These are phyloP conservation scores for Phytophthora ohioensis DNA, from an alignment of 352 stramenopile species.

Conservation along the genomic window DNA sequence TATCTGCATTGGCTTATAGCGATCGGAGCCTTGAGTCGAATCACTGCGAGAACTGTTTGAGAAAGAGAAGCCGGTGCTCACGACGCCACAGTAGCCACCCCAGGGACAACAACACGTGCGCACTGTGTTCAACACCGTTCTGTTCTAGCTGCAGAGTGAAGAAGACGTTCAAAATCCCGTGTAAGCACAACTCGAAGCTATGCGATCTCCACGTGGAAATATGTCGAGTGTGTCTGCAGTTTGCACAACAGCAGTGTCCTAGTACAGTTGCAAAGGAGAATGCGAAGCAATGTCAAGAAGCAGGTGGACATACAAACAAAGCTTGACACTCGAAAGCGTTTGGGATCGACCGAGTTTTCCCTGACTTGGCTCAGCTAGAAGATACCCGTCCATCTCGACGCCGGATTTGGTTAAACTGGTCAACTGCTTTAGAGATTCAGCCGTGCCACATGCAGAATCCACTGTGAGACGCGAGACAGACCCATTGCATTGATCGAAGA, in stretches of 20 bases:
- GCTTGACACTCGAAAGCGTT: slow-evolving; percentile 4
- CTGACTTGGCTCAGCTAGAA: neutral
- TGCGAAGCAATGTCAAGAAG: neutral
- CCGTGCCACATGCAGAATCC: no score
- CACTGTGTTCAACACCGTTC: slow-evolving; percentile 11
- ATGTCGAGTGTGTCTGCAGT: slow-evolving; percentile 9
- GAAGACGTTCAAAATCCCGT: slow-evolving; percentile 8
- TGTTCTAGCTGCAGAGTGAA: slow-evolving; percentile 17
- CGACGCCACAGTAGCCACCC: slow-evolving; percentile 9
- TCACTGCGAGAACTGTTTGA: slow-evolving; percentile 9
- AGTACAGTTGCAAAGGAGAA: slow-evolving; percentile 4
- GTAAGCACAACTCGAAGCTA: slow-evolving; percentile 4
- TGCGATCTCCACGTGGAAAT: slow-evolving; percentile 8
- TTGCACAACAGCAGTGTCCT: slow-evolving; percentile 14
- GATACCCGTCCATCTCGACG: slow-evolving; percentile 20
- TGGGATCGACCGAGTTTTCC: slow-evolving; percentile 7
- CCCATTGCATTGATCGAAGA: no score
- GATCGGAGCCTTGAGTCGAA: neutral
- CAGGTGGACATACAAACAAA: neutral
- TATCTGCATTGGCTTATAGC: neutral
- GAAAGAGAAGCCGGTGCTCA: slow-evolving; percentile 1
- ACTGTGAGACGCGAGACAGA: no score
- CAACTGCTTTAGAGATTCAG: neutral
- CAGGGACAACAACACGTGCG: slow-evolving; percentile 5
- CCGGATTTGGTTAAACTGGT: slow-evolving; percentile 9